Conservation (phyloP, 768 basidiomycete species). For the Trametes villosa region DNA sequence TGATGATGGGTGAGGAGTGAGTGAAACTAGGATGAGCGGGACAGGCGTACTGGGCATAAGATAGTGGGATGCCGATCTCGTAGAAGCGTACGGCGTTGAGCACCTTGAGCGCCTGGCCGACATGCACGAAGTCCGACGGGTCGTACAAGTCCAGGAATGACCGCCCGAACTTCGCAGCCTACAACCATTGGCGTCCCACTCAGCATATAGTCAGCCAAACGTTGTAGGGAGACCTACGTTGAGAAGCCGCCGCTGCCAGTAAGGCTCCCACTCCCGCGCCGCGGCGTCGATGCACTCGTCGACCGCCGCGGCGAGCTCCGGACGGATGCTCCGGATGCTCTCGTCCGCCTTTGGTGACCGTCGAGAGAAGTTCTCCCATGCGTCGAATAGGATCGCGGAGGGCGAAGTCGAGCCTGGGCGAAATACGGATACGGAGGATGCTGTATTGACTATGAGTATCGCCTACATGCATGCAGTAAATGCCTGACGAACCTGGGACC, state of each 20-base stretch:
- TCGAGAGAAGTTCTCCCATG: constrained; percentile 84
- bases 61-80: constrained; percentile 92
- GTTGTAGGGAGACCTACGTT: constrained; percentile 54
- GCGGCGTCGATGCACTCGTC: constrained; percentile 95
- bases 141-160: constrained; percentile 93
- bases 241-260: constrained; percentile 87
- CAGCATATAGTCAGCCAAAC: no score
- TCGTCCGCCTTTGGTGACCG: constrained; percentile 94
- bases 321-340: constrained; percentile 83
- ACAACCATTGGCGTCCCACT: no score
- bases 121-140: constrained; percentile 87
- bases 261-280: constrained; percentile 86
- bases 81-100: constrained; percentile 91
- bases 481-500: constrained; percentile 71
- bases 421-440: constrained; percentile 81
- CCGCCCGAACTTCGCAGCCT: constrained; percentile 98
- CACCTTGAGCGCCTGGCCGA: constrained; percentile 93
- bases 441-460: no score
- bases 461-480: neutral
- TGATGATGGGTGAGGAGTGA: constrained; percentile 8
- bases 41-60: constrained; percentile 83
- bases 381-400: constrained; percentile 90
- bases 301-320: constrained; percentile 84
- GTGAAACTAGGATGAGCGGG: no score
- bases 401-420: constrained; percentile 92